Percentiles rank a stretch among this genome's conserved stretches.
phyloP scores from a whole-genome alignment of 352 stramenopile species.

The Globisporangium ultimum region DNA sequence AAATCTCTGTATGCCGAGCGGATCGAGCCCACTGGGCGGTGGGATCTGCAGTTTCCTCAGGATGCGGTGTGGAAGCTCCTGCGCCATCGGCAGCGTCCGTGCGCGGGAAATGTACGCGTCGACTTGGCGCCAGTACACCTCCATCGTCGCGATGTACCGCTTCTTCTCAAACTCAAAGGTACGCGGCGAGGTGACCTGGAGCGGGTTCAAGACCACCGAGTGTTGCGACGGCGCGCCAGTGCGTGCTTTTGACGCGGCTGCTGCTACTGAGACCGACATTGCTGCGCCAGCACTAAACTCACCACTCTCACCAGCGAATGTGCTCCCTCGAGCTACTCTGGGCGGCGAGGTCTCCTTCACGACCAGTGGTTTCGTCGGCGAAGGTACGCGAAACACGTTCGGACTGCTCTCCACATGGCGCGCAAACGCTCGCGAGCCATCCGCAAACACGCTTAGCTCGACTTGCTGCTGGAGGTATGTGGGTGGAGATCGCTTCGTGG shows the following conservation, averaged over 20 bases:
- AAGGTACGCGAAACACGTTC: slow-evolving; percentile 49
- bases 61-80: slow-evolving; percentile 58
- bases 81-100: slow-evolving; percentile 56
- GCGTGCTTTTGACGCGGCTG: neutral
- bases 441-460: slow-evolving; percentile 47
- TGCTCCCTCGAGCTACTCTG: slow-evolving; percentile 19
- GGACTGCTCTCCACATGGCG: slow-evolving; percentile 68
- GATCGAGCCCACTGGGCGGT: slow-evolving; percentile 40
- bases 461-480: slow-evolving; percentile 5
- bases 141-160: slow-evolving; percentile 72
- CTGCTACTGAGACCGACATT: too few relatives aligned
- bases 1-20: slow-evolving; percentile 36
- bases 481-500: neutral
- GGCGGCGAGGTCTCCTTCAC: slow-evolving; percentile 13
- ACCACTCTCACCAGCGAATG: slow-evolving; percentile 34
- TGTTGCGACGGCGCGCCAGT: slow-evolving; percentile 16
- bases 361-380: slow-evolving; percentile 32
- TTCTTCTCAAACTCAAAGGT: slow-evolving; percentile 82
- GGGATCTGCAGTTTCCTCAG: slow-evolving; percentile 71
- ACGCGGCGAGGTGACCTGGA: slow-evolving; percentile 43
- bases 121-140: slow-evolving; percentile 84
- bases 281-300: neutral
- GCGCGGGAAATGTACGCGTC: slow-evolving; percentile 51
- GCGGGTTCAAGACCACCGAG: slow-evolving; percentile 36
- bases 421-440: slow-evolving; percentile 53